Base-by-base conservation (phyloP, 495 filamentous ascomycete species). In the Hypoxylon fuscum region DNA sequence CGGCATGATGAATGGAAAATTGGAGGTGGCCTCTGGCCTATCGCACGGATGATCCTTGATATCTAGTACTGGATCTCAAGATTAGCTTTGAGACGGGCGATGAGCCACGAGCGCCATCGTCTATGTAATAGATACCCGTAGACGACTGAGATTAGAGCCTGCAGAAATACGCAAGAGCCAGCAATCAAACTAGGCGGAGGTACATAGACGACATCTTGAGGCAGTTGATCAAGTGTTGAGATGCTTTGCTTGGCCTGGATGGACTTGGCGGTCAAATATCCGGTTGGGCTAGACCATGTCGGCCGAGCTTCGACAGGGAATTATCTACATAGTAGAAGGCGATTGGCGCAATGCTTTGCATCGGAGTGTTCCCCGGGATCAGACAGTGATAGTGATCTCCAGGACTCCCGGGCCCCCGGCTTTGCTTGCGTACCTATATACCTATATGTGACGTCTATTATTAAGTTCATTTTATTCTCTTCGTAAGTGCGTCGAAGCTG, bases 261-360 rank as follows among this genome's bases (percentile, higher is more conserved):
- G 25, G 8, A 27, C 25, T 51, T n/a, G n/a, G 40, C 45, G 31
- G 59, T 44, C 23, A 40, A 34, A 49, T 50, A 47, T 47, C 47
- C 27, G 34, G 23, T 12, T 34, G 6, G 35, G 8, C 51, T 44
- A 51, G 22, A 20, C 46, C 18, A 47, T 52, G 32, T 14, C 34
- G 46, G 41, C 52, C 45, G 38, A 35, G 46, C 34, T 20, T 40
- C 27, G 29, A 27, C 8, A 35, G 21, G 21, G 22, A 45, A 58
- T 34, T 41, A 54, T 54, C 44, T 54, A n/a, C n/a, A n/a, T n/a
- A n/a, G n/a, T n/a, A 48, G 56, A 66, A 60, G 55, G 51, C 41
- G 25, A 66, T 66, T 66, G 62, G 62, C 18, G 38, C 20, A 48
- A 34, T 55, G 40, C 35, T 38, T 66, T 22, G 44, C 51, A 52